Evolutionary conservation across 73 alveolate genomes (phyloP), one percentile per base, ranked within the genome.

Genomic region (Breviolum minutum): DNA sequence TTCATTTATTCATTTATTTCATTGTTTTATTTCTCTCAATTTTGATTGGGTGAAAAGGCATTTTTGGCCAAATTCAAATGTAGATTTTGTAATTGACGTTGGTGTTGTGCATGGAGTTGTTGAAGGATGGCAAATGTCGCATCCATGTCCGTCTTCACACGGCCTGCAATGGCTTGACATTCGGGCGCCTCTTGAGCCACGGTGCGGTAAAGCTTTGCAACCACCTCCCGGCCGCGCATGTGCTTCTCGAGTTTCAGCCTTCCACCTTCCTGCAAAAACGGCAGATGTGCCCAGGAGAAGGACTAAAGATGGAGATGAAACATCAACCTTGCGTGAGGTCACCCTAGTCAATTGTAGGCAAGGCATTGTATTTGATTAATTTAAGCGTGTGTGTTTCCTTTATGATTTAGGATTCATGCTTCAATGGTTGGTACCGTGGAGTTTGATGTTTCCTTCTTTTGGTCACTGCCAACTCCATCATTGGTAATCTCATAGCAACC

Each of bases 121-220:
- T 61, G 79, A 7, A 63, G 80, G 76, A 63, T 86, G 2, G 63
- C 66, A 30, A 73, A 62, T n/a, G 90, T 81, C 6, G 87, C 91
- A 27, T 92, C 98, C 98, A 92, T 92, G 54, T 92, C 98, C 10
- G 98, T 54, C 98, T 92, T 92, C 29, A 74, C 98, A 1, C 98
- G 82, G 69, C 98, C 98, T 5, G 98, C 98, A 4, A 81, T 19
- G 26, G 98, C 98, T 48, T 73, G 89, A 14, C 70, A 69, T 69
- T 92, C 98, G 7, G 98, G 98, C 19, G 98, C 98, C 87, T 92
- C 68, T 62, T 76, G 79, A 5, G 91, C 98, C 54, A 92, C 81
- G 68, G 90, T 73, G 80, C 84, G 77, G 68, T 92, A 92, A 66
- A 92, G 62, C 98, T 92, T 73, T 16, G 77, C 68, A 20, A 92